Conservation (phyloP, 2,329 filamentous ascomycete species). For the Bipolaris cookei region DNA sequence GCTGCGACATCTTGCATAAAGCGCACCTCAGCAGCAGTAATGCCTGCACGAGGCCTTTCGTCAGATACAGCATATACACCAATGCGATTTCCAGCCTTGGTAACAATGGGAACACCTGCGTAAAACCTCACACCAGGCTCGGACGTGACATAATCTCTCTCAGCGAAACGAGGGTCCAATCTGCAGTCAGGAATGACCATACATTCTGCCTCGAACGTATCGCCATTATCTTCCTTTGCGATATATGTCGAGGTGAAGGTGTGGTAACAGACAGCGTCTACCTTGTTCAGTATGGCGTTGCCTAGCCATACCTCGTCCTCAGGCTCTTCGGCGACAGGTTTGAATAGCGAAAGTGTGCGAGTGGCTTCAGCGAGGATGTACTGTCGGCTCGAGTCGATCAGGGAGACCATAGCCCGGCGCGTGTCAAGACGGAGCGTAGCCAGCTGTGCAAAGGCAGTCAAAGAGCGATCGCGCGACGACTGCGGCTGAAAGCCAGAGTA, state of each 20-base stretch:
- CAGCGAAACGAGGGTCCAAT: conserved; percentile 31
- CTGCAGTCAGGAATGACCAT: conserved; percentile 38
- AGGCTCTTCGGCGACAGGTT: conserved; percentile 27
- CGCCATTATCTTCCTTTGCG: conserved; percentile 28
- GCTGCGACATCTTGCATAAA: conserved; percentile 43
- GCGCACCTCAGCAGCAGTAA: conserved; percentile 34
- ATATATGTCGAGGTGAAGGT: conserved; percentile 36
- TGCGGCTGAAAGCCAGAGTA: conserved; percentile 32
- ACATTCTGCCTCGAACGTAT: conserved; percentile 25
- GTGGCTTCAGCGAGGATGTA: conserved; percentile 52
- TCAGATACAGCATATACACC: conserved; percentile 43
- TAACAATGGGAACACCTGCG: conserved; percentile 42
- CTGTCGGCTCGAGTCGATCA: conserved; percentile 47
- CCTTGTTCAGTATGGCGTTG: conserved; percentile 37
- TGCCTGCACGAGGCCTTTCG: conserved; percentile 33
- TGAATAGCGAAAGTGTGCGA: conserved; percentile 43
- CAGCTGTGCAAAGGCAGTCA: conserved; percentile 48
- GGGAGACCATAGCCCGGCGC: conserved; percentile 45
- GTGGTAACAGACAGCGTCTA: conserved; percentile 40
- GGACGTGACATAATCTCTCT: conserved; percentile 33
- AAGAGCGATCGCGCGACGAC: conserved; percentile 34
- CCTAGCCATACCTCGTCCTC: conserved; percentile 42
- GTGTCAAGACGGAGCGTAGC: conserved; percentile 43
- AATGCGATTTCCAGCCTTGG: conserved; percentile 38
- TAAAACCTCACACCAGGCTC: conserved; percentile 43